Evolutionary conservation across 192 early-diverging fungal genomes (phyloP).

Genomic region (Coemansia sp.): DNA sequence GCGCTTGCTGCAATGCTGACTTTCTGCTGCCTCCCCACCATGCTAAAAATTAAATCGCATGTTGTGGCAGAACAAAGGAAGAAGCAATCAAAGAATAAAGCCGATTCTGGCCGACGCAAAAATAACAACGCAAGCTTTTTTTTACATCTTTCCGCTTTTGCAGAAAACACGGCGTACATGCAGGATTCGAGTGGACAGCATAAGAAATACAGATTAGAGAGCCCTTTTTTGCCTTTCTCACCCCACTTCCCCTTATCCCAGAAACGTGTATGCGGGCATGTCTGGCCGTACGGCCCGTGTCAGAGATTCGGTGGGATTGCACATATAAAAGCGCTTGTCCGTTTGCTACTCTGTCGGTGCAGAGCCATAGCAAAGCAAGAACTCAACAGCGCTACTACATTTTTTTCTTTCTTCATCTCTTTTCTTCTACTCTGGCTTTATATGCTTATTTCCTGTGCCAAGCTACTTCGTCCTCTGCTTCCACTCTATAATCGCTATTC

Average conservation of each 20-base stretch:
- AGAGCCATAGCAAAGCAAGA: no score
- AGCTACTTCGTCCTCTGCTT: not conserved
- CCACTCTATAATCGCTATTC: constrained; percentile 5
- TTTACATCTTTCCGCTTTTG: not conserved
- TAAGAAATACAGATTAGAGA: not conserved
- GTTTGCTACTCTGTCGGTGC: no score
- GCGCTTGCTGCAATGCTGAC: no score
- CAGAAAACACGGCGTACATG: constrained; percentile 1
- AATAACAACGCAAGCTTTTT: not conserved
- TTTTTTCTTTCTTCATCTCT: not conserved
- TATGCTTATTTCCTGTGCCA: constrained; percentile 1
- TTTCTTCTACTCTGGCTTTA: not conserved
- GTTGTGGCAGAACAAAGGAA: no score
- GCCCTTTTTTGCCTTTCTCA: not conserved
- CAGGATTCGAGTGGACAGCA: not conserved
- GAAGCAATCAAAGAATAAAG: no score
- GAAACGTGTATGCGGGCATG: not conserved
- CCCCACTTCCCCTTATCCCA: not conserved
- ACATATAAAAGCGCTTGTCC: no score
- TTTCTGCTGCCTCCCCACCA: no score
- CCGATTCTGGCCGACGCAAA: not conserved
- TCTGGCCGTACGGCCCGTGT: no score
- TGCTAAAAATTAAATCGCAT: no score
- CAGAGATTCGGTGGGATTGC: no score
- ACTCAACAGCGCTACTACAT: not conserved